These are phyloP conservation scores for Spongospora subterranea DNA, from an alignment of 208 protist genomes.

Conservation along the genomic window DNA sequence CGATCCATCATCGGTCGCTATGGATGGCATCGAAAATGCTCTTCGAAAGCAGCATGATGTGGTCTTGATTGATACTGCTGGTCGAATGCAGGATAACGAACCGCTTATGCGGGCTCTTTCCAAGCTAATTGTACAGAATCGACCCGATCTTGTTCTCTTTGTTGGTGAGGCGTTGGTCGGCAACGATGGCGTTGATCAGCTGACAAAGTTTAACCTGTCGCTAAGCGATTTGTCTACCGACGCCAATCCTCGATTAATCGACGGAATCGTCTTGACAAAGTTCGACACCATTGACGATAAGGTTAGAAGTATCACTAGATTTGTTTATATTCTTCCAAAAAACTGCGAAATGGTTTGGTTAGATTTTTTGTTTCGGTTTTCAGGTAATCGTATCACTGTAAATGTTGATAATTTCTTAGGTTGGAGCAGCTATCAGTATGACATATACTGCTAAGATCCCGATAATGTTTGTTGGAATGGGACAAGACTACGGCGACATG, in stretches of 20 bases:
- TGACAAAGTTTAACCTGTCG: slow-evolving; percentile 95
- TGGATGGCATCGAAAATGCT: slow-evolving; percentile 53
- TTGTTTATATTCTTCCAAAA: too few relatives aligned
- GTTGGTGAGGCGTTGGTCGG: slow-evolving; percentile 99
- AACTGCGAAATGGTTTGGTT: slow-evolving; percentile 36
- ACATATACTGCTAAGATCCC: slow-evolving; percentile 97
- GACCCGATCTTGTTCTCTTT: slow-evolving; percentile 84
- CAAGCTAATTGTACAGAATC: slow-evolving; percentile 79
- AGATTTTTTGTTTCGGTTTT: slow-evolving; percentile 39
- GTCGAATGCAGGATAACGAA: slow-evolving; percentile 99
- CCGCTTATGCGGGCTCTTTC: slow-evolving; percentile 96
- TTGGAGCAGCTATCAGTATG: slow-evolving; percentile 98
- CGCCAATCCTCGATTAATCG: slow-evolving; percentile 84
- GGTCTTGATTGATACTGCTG: slow-evolving; percentile 99
- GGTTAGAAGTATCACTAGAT: slow-evolving; percentile 64
- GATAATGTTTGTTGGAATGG: slow-evolving; percentile 98
- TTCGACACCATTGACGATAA: slow-evolving; percentile 99
- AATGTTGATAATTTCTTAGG: slow-evolving; percentile 65
- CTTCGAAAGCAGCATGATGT: slow-evolving; percentile 82
- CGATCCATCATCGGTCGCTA: neutral
- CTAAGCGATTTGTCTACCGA: slow-evolving; percentile 83
- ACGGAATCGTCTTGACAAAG: slow-evolving; percentile 99
- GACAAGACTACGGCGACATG: slow-evolving; percentile 96
- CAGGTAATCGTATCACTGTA: slow-evolving; percentile 2
- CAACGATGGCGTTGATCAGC: slow-evolving; percentile 98